A percentile compares a stretch with the other conserved stretches of the same genome.
These are phyloP conservation scores for Didymosphaeria variabile DNA, from an alignment of 2,329 filamentous ascomycete species.

Conservation along the genomic window DNA sequence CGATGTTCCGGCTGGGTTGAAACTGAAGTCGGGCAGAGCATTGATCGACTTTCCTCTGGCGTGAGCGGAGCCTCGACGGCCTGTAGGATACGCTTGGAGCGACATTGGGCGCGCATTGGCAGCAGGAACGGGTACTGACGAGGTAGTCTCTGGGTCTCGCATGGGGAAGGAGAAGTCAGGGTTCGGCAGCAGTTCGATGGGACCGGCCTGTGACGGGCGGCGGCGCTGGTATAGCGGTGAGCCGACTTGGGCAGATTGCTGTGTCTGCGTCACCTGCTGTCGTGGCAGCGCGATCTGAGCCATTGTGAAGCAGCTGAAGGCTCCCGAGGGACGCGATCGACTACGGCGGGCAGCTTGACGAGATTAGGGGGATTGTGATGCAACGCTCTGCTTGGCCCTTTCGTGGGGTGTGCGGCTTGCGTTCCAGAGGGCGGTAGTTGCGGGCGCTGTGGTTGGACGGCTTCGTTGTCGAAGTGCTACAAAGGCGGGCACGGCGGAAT, in stretches of 20 bases:
- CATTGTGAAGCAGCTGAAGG: slow-evolving; percentile 41
- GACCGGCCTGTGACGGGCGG: slow-evolving; percentile 40
- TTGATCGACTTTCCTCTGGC: slow-evolving; percentile 53
- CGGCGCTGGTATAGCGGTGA: slow-evolving; percentile 51
- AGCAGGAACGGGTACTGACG: slow-evolving; percentile 42
- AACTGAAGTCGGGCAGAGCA: slow-evolving; percentile 58
- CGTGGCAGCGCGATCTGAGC: slow-evolving; percentile 51
- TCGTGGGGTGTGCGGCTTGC: slow-evolving; percentile 32
- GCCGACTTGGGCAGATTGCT: slow-evolving; percentile 43
- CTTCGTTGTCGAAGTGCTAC: slow-evolving; percentile 38
- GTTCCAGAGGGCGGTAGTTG: slow-evolving; percentile 33
- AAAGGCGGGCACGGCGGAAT: slow-evolving; percentile 40
- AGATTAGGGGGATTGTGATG: slow-evolving; percentile 40
- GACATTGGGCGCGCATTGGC: slow-evolving; percentile 50
- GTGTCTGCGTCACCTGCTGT: slow-evolving; percentile 50
- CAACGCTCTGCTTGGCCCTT: slow-evolving; percentile 31
- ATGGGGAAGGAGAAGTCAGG: slow-evolving; percentile 60
- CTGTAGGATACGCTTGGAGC: slow-evolving; percentile 45
- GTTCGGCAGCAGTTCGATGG: slow-evolving; percentile 57
- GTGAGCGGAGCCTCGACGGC: slow-evolving; percentile 44
- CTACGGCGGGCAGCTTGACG: slow-evolving; percentile 34
- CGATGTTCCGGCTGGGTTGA: slow-evolving; percentile 56
- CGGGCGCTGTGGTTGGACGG: slow-evolving; percentile 35
- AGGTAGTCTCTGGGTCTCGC: slow-evolving; percentile 41
- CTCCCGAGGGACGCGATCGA: slow-evolving; percentile 32